These are phyloP conservation scores for Bipolaris sorokiniana DNA, from an alignment of 2,329 filamentous ascomycete species.

Conservation along the genomic window DNA sequence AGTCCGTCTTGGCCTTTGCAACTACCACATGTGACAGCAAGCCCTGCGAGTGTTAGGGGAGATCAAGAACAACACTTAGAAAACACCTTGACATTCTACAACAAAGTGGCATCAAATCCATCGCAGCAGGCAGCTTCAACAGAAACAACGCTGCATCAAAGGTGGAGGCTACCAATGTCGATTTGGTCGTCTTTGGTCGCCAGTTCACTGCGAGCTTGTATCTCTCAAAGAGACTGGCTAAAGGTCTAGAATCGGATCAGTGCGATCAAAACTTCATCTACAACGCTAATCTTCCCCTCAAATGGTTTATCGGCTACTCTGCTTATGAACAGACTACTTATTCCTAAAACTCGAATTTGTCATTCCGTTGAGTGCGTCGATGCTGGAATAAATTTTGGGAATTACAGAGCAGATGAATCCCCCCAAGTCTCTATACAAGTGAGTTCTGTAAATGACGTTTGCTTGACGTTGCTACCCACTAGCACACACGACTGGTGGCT, in stretches of 20 bases:
- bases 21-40: conserved; percentile 52
- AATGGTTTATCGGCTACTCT: conserved; percentile 52
- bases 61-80: conserved; percentile 34
- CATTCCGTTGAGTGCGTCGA: conserved; percentile 14
- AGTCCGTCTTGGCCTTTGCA: conserved; percentile 44
- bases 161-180: conserved; percentile 51
- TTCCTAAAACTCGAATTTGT: conserved; percentile 22
- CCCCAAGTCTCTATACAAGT: not conserved
- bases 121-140: conserved; percentile 63
- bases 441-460: not conserved
- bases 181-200: conserved; percentile 54
- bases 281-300: conserved; percentile 42
- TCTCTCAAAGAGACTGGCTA: conserved; percentile 51
- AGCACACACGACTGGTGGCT: not conserved
- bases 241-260: conserved; percentile 48
- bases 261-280: conserved; percentile 57
- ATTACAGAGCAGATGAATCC: not conserved
- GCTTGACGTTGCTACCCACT: not conserved
- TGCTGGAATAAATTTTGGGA: not conserved
- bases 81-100: conserved; percentile 56
- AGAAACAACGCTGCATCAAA: conserved; percentile 59
- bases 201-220: conserved; percentile 58
- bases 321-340: conserved; percentile 32
- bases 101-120: conserved; percentile 58
- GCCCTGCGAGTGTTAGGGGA: conserved; percentile 51